Percentiles rank a stretch among this genome's conserved stretches.
Conservation (phyloP, 495 filamentous ascomycete species). For the Articulospora tetracladia region DNA sequence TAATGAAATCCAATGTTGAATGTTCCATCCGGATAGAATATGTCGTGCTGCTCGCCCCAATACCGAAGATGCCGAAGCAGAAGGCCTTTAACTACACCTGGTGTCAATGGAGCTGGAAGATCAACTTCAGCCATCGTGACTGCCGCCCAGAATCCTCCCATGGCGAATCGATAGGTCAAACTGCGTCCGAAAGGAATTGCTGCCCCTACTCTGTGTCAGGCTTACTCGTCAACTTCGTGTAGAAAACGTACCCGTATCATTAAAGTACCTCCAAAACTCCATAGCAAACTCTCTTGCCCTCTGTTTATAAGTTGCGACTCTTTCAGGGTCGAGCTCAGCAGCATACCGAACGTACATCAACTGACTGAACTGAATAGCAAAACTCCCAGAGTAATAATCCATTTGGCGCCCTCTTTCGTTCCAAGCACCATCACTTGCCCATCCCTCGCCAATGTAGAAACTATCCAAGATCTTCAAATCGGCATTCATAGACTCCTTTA, state of each 20-base stretch:
- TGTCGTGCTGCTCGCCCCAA: slow-evolving; percentile 68
- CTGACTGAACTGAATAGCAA: slow-evolving; percentile 58
- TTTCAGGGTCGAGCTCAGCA: slow-evolving; percentile 44
- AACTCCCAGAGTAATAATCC: slow-evolving; percentile 61
- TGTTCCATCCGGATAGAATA: slow-evolving; percentile 69
- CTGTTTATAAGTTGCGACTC: slow-evolving; percentile 45
- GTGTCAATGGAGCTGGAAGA: slow-evolving; percentile 61
- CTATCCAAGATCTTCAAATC: slow-evolving; percentile 56
- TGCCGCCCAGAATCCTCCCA: slow-evolving; percentile 75
- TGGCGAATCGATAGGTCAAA: slow-evolving; percentile 73
- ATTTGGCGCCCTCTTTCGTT: slow-evolving; percentile 44
- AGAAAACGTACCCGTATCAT: slow-evolving; percentile 37
- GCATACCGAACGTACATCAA: slow-evolving; percentile 53
- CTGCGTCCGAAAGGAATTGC: slow-evolving; percentile 72
- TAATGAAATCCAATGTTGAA: slow-evolving; percentile 73
- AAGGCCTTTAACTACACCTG: slow-evolving; percentile 80
- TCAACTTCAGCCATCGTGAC: slow-evolving; percentile 67
- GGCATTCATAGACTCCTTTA: slow-evolving; percentile 35
- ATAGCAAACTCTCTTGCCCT: slow-evolving; percentile 46
- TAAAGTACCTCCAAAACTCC: slow-evolving; percentile 58
- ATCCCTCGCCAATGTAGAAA: slow-evolving; percentile 55
- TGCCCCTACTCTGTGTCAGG: slow-evolving; percentile 32
- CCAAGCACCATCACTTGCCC: slow-evolving; percentile 51
- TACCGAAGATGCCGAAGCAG: slow-evolving; percentile 70
- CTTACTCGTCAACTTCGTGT: neutral